Base-by-base conservation (phyloP, 2,329 filamentous ascomycete species). In the Paracorniculantispora psalliotae region DNA sequence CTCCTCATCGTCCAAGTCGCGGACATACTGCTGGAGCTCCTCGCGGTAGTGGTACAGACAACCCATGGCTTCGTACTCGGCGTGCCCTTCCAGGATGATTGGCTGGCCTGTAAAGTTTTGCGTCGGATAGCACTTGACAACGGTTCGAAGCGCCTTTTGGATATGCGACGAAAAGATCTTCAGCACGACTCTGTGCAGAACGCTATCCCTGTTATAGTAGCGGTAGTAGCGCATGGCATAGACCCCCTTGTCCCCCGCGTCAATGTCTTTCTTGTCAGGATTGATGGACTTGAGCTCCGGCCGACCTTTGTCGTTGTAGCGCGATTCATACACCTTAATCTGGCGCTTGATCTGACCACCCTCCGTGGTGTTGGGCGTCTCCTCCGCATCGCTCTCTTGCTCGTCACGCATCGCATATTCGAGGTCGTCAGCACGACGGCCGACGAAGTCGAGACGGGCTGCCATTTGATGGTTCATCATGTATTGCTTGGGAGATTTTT, bases 201-300 rank as follows among this genome's bases (percentile, higher is more conserved):
- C 25, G 4, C 33, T 10, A 17, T 46, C 7, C 9, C 41, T 44
- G 41, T 12, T 21, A 15, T 43, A 55, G 26, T 55, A 55, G 17
- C 30, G 21, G 19, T 55, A 55, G 35, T 43, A 55, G 25, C 37
- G 26, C 23, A 55, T 28, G 15, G 52, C 52, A 28, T 39, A 55
- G 21, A 55, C 6, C 4, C 39, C 26, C 26, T 33, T 21, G 39
- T 43, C 52, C 84, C 82, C 19, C 80, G 58, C 46, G 46, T 61
- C 57, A 46, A 58, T 52, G 55, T 58, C 57, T 39, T 49, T 60
- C 33, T 60, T 60, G 55, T 25, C 30, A 41, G 44, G 37, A 35
- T 46, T 33, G 21, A 52, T 28, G 30, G 26, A 47, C 23, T 44
- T 33, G 50, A 51, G 23, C 17, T 33, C 57, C 2, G 39, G 35